Base-by-base conservation (phyloP, 2,329 filamentous ascomycete genomes). In the Fusarium foetens region DNA sequence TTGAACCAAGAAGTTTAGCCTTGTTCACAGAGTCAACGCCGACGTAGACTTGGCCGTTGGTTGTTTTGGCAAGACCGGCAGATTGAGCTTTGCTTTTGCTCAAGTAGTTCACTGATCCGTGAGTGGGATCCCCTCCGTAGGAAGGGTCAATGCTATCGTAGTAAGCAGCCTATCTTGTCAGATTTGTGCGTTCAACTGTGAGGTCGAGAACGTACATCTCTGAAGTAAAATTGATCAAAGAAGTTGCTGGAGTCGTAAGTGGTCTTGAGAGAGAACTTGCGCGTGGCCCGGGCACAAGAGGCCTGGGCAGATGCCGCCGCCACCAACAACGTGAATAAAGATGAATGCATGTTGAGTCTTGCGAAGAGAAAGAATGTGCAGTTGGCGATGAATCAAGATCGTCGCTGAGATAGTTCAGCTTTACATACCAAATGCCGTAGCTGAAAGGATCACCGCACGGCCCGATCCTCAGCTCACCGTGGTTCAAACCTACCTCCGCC, bases 101-200 rank as follows among this genome's bases (percentile, higher is more conserved):
- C 39, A 78, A 75, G 72, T 86, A 94, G 58, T 84, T 82, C 53
- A 94, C 91, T 73, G 87, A 92, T n/a, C 91, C 92, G 66, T 87
- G 78, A 19, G 90, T 94, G 3, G 90, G 90, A 75, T 94, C 92
- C 6, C 74, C 63, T 27, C 49, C 57, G 17, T 72, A 72, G 13
- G 46, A 25, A 59, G 49, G 67, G 35, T 54, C 46, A 2, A 54
- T 81, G 76, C 57, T 62, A 25, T 69, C 8, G 17, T 49, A 68
- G 23, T 68, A 67, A 11, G 55, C 65, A 41, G 48, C 48, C 65
- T 68, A 49, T 2, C 6, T 25, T 12, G 36, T 66, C n/a, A 66
- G 60, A 14, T 16, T 35, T 14, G 5, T 19, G 8, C 29, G 6
- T 8, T 9, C 7, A 2, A 8, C 6, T 5, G 5, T 10, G 5